phyloP scores from a whole-genome alignment of 495 filamentous ascomycete species.

The Daldinia grandis region DNA sequence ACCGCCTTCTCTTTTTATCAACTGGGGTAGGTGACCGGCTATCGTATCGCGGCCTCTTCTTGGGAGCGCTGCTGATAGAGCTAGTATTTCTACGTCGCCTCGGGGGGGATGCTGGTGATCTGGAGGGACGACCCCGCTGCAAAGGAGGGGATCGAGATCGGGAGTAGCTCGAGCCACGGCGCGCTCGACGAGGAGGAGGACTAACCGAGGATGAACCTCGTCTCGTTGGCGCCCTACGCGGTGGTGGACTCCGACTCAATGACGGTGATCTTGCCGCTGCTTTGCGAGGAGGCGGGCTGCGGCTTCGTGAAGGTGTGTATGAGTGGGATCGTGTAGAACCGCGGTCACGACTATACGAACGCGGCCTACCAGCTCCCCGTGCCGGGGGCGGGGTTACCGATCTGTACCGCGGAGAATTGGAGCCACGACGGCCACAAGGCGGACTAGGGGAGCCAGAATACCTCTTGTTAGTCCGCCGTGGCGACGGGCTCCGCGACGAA shows the following conservation, averaged over 20 bases:
- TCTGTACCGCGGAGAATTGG: slow-evolving; percentile 40
- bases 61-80: slow-evolving; percentile 35
- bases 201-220: slow-evolving; percentile 46
- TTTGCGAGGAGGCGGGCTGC: slow-evolving; percentile 39
- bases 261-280: slow-evolving; percentile 17
- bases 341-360: slow-evolving; percentile 36
- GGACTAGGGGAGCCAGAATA: slow-evolving; percentile 34
- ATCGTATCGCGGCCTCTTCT: slow-evolving; percentile 31
- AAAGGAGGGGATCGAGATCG: slow-evolving; percentile 32
- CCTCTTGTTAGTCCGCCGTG: slow-evolving; percentile 24
- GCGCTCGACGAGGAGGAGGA: slow-evolving; percentile 37
- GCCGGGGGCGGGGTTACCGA: slow-evolving; percentile 42
- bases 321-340: slow-evolving; percentile 36
- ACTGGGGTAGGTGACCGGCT: slow-evolving; percentile 29
- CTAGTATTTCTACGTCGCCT: slow-evolving; percentile 28
- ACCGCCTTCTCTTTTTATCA: slow-evolving; percentile 42
- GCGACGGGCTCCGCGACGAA: slow-evolving; percentile 35
- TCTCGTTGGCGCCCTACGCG: slow-evolving; percentile 37
- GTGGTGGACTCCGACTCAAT: slow-evolving; percentile 38
- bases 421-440: slow-evolving; percentile 27
- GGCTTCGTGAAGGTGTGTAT: slow-evolving; percentile 38
- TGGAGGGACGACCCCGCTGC: slow-evolving; percentile 19
- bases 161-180: slow-evolving; percentile 40
- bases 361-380: slow-evolving; percentile 28
- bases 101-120: slow-evolving; percentile 25